Evolutionary conservation across 805 yeast genomes (phyloP), one percentile per base, ranked within the genome.

Genomic region (Candida silvicultrix): DNA sequence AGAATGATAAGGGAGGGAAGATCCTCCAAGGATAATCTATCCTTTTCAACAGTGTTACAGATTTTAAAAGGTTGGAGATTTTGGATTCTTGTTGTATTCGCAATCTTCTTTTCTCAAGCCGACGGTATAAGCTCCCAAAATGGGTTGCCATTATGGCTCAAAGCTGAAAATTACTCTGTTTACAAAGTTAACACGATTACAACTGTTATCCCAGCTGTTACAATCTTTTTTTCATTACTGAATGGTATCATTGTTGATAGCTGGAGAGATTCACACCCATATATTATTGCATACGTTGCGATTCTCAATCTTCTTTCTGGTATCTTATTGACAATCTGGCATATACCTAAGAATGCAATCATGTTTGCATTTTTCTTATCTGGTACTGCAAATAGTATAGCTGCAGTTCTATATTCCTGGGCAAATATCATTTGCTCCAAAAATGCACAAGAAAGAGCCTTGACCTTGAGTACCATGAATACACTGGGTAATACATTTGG

Each of bases 281-380:
- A 44, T 38, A 51, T 59, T 18, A 60, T 60, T 20, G 62, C 52
- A 3, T 57, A 56, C 20, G 50, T 47, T 39, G 46, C 49, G 4
- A 22, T 42, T 15, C 38, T 31, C 82, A 83, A 38, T 37, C 39
- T 49, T 25, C 2, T 49, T 1, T 46, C 44, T 20, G 39, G 47
- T 11, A 40, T 44, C 3, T 41, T 39, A 16, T 45, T 36, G 38
- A 49, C 45, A 15, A 25, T 49, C 10, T 80, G 85, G 84, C 41
- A 73, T 41, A 76, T 80, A 9, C 69, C 75, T 2, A 77, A 75
- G 51, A 53, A 69, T 9, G 80, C 78, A 5, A 79, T 76, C 54
- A 78, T 83, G 81, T 79, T 76, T 63, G 85, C 81, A 1, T 80
- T 70, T 62, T 69, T 77, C 54, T 59, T 78, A 37, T 80, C 74